A percentile compares a stretch with the other conserved stretches of the same genome.
Evolutionary conservation across 202 grass and related monocot species (phyloP).

Genomic region (Carex arenaria): DNA sequence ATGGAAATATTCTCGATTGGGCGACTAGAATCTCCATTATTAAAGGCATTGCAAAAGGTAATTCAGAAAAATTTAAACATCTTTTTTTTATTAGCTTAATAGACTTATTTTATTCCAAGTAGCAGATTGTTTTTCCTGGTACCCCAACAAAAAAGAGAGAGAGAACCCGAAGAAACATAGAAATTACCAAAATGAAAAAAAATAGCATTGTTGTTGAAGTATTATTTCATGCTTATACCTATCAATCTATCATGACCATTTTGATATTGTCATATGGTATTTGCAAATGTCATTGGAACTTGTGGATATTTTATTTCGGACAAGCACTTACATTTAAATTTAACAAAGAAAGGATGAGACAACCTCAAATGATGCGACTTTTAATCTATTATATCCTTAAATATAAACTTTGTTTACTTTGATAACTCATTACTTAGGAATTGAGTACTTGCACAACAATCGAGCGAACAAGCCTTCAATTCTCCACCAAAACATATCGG

Average conservation of each 20-base stretch:
- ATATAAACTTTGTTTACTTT: slow-evolving; percentile 4
- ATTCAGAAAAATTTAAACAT: not conserved
- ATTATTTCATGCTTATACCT: not conserved
- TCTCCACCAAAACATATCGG: slow-evolving; percentile 88
- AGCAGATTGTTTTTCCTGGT: not conserved
- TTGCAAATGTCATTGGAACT: not conserved
- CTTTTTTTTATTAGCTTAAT: not conserved
- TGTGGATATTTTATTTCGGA: not conserved
- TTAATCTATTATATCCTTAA: not conserved
- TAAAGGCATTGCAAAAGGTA: slow-evolving; percentile 87
- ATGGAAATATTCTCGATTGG: slow-evolving; percentile 66
- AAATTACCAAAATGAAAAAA: no score
- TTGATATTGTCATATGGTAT: not conserved
- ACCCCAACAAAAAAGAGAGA: not conserved
- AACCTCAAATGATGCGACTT: slow-evolving; percentile 6
- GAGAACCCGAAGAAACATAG: not conserved
- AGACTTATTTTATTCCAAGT: not conserved
- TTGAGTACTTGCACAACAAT: slow-evolving; percentile 78
- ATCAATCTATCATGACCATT: not conserved
- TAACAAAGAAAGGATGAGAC: not conserved
- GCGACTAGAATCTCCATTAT: slow-evolving; percentile 76
- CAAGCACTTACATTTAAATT: slow-evolving; percentile 6
- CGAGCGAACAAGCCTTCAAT: slow-evolving; percentile 60
- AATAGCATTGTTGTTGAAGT: not conserved
- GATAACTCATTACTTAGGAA: slow-evolving; percentile 39